phyloP scores from a whole-genome alignment of 2,329 filamentous ascomycete species.

The Aspergillus brasiliensis region DNA sequence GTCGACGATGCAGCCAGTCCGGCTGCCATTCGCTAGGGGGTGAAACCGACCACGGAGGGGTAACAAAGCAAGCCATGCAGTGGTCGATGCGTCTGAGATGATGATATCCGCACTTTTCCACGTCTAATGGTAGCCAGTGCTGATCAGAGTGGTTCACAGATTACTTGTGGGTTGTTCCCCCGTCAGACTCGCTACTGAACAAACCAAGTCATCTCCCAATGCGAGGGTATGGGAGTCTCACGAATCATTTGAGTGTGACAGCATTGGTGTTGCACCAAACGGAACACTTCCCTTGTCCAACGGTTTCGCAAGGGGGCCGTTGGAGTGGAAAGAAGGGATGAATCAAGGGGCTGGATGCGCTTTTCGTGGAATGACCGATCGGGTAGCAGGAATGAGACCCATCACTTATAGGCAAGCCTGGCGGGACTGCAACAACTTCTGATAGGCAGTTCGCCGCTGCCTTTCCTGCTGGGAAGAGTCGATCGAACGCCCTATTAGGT shows the following conservation, averaged over 20 bases:
- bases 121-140: too few relatives aligned
- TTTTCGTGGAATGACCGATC: slow-evolving; percentile 11
- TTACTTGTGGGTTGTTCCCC: too few relatives aligned
- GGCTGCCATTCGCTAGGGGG: background rate
- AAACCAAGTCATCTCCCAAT: background rate
- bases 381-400: slow-evolving; percentile 14
- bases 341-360: background rate
- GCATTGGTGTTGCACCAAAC: background rate
- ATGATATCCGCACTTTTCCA: background rate
- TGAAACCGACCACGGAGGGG: slow-evolving; percentile 1
- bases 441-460: background rate
- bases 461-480: background rate
- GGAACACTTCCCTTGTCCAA: slow-evolving; percentile 1
- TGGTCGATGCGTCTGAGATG: background rate
- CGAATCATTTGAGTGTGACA: background rate
- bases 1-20: slow-evolving; percentile 8
- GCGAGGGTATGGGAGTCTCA: background rate
- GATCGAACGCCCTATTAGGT: background rate
- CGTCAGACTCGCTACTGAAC: background rate
- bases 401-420: background rate
- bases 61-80: background rate
- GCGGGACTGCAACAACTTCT: background rate
- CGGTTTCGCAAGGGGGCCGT: slow-evolving; percentile 4
- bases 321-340: slow-evolving; percentile 11
- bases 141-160: too few relatives aligned